Base-by-base conservation (phyloP, 148 eudicot genomes). In the Dysphania ambrosioides region DNA sequence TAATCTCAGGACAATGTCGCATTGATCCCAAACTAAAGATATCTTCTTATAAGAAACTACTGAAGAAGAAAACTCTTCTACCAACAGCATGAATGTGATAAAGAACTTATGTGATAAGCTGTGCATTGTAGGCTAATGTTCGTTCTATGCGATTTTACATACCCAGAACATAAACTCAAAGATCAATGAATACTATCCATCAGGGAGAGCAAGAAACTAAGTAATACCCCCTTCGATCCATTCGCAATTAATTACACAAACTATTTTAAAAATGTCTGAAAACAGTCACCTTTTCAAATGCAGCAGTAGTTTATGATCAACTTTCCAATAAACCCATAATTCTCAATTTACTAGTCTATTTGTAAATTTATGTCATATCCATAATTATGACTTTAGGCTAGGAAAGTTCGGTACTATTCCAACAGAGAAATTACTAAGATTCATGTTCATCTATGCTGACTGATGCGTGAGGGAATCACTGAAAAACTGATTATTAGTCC, bases 1-100 rank as follows among this genome's bases (percentile, higher is more conserved):
- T 79, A 51, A 63, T 70, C 56, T 70, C 24, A 29, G 26, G 44
- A 53, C 71, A 75, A 16, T 63, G 75, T 74, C 66, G 71, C 78
- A 53, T 16, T 53, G 49, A 74, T 75, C 66, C 35, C 66, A 62
- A 79, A 70, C 19, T 2, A 62, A 27, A 36, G 0, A 51, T 36
- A 40, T 47, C 3, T 60, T 41, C 41, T 59, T 57, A n/a, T 34
- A 53, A 4, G 49, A 47, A 51, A 56, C 23, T n/a, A 9, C 8
- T 66, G n/a, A n/a, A n/a, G 5, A 51, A 65, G 18, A 11, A 19
- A 29, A 21, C 66, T 1, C 31, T 31, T 31, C 32, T 56, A 56
- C 66, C 16, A 15, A 6, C 1, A 64, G 27, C 60, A 23, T 30
- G 57, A 61, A 42, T 36, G 69, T 73, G 49, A 35, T 31, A 11